Conservation (phyloP, 169 alveolate genomes). For the Perkinsus marinus region DNA sequence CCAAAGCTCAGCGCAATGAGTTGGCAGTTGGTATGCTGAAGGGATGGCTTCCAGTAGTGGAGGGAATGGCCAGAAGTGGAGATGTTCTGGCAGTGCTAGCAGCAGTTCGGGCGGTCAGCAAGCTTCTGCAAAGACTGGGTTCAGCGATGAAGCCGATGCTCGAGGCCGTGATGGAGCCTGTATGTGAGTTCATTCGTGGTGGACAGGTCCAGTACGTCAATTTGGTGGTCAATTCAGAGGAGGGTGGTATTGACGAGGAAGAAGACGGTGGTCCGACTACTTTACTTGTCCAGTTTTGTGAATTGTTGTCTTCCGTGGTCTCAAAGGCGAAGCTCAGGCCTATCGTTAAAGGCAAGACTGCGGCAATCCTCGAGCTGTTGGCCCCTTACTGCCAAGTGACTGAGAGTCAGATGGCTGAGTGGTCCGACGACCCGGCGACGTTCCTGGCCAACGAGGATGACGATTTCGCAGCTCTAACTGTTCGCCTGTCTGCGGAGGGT, state of each 20-base stretch:
- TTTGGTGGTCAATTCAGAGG: not conserved
- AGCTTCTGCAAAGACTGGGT: not conserved
- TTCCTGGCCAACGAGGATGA: not conserved
- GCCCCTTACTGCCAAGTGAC: not conserved
- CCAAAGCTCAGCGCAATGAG: not conserved
- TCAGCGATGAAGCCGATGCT: not conserved
- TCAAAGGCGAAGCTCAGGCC: not conserved
- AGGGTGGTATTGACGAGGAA: not conserved
- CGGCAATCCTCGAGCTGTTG: not conserved
- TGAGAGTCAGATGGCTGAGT: not conserved
- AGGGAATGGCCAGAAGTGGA: not conserved
- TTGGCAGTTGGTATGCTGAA: not conserved
- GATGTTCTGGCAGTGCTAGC: not conserved
- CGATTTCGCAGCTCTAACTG: not conserved
- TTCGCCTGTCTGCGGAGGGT: not conserved
- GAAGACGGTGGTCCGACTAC: not conserved
- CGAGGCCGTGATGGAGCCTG: not conserved
- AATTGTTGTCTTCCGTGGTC: not conserved
- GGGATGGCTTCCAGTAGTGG: not conserved
- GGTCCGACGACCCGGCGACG: not conserved
- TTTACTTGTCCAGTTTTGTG: not conserved
- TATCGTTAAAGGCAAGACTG: not conserved
- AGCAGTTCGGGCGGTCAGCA: not conserved
- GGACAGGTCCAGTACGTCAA: not conserved
- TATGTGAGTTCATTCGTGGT: not conserved